Evolutionary conservation across 1,284 basidiomycete genomes (phyloP).

Genomic region (Cutaneotrichosporon daszewskae): DNA sequence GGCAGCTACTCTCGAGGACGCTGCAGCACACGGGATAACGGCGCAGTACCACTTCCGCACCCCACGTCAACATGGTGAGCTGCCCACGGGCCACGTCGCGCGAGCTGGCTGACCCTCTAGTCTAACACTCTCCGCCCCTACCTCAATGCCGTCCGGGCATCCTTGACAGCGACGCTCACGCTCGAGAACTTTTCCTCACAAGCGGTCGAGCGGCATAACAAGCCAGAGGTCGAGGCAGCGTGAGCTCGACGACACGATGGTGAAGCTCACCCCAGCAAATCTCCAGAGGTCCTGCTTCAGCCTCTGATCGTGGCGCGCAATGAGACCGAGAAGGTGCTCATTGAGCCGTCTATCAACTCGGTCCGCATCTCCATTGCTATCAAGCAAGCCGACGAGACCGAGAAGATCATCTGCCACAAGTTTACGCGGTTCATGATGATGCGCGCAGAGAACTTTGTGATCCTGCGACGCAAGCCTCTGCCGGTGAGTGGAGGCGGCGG

Average conservation of each 20-base stretch:
- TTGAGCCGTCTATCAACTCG: constrained; percentile 95
- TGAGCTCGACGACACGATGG: constrained; percentile 47
- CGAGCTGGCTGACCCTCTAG: constrained; percentile 34
- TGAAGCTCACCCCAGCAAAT: constrained; percentile 55
- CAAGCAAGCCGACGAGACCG: constrained; percentile 99
- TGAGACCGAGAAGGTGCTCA: constrained; percentile 91
- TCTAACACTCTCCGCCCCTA: constrained; percentile 80
- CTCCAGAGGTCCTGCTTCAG: constrained; percentile 89
- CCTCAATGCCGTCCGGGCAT: constrained; percentile 89
- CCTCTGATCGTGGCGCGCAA: constrained; percentile 91
- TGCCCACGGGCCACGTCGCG: background rate
- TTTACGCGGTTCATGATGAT: constrained; percentile 99
- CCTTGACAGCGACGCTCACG: constrained; percentile 93
- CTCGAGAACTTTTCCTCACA: constrained; percentile 97
- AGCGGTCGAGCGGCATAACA: constrained; percentile 94
- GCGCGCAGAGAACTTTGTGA: constrained; percentile 93
- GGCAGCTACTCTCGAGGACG: no score
- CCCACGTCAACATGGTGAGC: constrained; percentile 9
- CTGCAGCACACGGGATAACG: no score
- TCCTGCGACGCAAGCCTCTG: constrained; percentile 89
- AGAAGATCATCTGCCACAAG: constrained; percentile 93
- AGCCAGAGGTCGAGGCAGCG: constrained; percentile 86
- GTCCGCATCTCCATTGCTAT: constrained; percentile 95
- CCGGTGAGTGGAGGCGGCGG: constrained; percentile 60
- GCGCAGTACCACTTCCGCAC: no score